Percentiles rank a stretch among this genome's conserved stretches.
Evolutionary conservation across 371 early-diverging fungal genomes (phyloP).

Genomic region (Mucor racemosus): DNA sequence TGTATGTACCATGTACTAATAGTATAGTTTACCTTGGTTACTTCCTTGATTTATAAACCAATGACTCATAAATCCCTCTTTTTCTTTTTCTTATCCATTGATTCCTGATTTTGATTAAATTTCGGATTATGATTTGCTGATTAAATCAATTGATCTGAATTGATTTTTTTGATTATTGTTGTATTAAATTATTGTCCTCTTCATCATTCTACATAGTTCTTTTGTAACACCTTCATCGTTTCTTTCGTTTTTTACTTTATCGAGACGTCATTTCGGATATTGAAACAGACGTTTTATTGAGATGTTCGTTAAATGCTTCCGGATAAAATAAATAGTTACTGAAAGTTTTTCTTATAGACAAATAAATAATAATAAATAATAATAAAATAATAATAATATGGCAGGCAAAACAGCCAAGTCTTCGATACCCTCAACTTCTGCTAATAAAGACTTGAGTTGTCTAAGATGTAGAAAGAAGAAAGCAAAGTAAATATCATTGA

Average conservation of each 20-base stretch:
- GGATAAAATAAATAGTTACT: background rate
- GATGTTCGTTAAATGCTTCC: conserved; percentile 1
- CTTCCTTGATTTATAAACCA: background rate
- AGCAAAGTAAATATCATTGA: conserved; percentile 46
- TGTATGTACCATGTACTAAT: too few species aligned
- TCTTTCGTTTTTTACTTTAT: too few species aligned
- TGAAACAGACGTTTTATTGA: conserved; percentile 6
- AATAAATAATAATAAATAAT: background rate
- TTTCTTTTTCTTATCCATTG: background rate
- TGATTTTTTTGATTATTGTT: too few species aligned
- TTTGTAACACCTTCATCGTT: background rate
- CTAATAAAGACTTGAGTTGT: conserved; percentile 52
- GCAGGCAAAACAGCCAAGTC: conserved; percentile 23
- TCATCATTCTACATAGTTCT: too few species aligned
- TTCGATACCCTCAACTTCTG: conserved; percentile 17
- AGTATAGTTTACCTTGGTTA: background rate
- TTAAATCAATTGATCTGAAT: background rate
- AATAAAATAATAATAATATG: conserved; percentile 4
- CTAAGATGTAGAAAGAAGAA: conserved; percentile 58
- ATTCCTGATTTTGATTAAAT: background rate
- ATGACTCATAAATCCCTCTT: background rate
- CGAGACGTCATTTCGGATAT: conserved; percentile 10
- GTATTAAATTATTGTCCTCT: too few species aligned
- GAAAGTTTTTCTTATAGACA: background rate
- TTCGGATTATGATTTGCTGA: background rate